Base-by-base conservation (phyloP, 495 filamentous ascomycete genomes). In the Sphaerosporella brunnea region DNA sequence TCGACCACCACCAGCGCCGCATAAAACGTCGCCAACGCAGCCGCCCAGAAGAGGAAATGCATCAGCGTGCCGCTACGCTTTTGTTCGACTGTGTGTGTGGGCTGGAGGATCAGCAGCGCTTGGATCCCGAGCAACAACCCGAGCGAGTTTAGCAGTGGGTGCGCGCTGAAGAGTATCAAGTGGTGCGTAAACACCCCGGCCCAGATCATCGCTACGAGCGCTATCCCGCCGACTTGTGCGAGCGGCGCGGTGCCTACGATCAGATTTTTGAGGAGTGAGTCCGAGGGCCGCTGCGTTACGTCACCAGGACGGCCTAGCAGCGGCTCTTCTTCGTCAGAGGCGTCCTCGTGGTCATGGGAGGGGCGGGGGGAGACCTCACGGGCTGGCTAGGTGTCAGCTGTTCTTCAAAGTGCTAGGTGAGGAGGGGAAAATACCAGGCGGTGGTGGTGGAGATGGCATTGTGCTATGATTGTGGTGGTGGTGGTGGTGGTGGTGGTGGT, bases 41-140 rank as follows among this genome's bases (percentile, higher is more conserved):
- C 47, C 23, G 72, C 61, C 58, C 88, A 80, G 45, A 94, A 59
- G 9, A 60, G 50, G 39, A 71, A 73, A 64, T 96, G 88, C 34
- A 70, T 63, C 53, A 72, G 70, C 21, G 82, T 80, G 23, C 85
- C 88, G 15, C 9, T 56, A 13, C 66, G 65, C 59, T 94, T 96
- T 56, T 92, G 78, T 9, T 63, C 54, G 2, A 78, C 65, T 0
- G 80, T 84, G 50, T 80, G 70, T 5, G 88, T 95, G 1, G 88
- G 88, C 61, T 96, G 88, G 24, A 95, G 73, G 58, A 93, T 65
- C 28, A 96, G 77, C 56, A 84, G 77, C 18, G 76, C 78, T 68
- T 93, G 79, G 37, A 80, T 72, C 48, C 84, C 68, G 32, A 84
- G 65, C 47, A 92, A 68, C 20, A 88, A 58, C 21, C 75, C 84